phyloP scores from a whole-genome alignment of 2,329 filamentous ascomycete species.

The Penicillium sp. region DNA sequence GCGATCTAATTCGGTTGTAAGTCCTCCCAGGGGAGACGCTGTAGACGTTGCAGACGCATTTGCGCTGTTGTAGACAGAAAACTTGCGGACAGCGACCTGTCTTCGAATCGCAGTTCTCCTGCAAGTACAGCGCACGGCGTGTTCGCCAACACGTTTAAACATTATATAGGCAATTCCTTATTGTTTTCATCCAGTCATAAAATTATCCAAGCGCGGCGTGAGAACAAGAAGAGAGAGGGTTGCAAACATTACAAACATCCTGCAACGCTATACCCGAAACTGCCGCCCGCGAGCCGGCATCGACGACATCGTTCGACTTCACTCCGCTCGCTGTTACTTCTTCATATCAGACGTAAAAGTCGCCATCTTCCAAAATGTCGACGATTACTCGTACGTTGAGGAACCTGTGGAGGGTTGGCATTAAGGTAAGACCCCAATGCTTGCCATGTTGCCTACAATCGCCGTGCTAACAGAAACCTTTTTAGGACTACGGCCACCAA shows the following conservation, averaged over 20 bases:
- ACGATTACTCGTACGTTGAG: slow-evolving; percentile 79
- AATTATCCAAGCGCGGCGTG: neutral
- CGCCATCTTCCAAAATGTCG: slow-evolving; percentile 65
- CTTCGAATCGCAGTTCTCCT: slow-evolving; percentile 28
- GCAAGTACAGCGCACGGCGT: slow-evolving; percentile 32
- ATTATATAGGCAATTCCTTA: slow-evolving; percentile 21
- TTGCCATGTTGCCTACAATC: neutral
- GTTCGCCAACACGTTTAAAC: slow-evolving; percentile 38
- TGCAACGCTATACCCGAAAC: slow-evolving; percentile 23
- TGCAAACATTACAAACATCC: slow-evolving; percentile 36
- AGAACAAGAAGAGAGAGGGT: neutral
- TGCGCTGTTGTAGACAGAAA: slow-evolving; percentile 30
- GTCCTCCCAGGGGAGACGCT: slow-evolving; percentile 52
- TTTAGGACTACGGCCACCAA: slow-evolving; percentile 84
- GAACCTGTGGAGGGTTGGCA: slow-evolving; percentile 80
- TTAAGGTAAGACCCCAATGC: slow-evolving; percentile 62
- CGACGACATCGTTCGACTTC: slow-evolving; percentile 18
- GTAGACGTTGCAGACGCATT: slow-evolving; percentile 25
- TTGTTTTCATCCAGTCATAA: neutral
- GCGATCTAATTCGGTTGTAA: slow-evolving; percentile 74
- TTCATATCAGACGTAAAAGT: slow-evolving; percentile 6
- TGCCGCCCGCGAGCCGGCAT: slow-evolving; percentile 20
- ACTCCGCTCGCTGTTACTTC: slow-evolving; percentile 14
- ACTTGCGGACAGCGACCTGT: slow-evolving; percentile 33
- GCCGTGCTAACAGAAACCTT: slow-evolving; percentile 36